phyloP scores from a whole-genome alignment of 1,139 yeast genomes.

The Debaryomyces robertsiae region DNA sequence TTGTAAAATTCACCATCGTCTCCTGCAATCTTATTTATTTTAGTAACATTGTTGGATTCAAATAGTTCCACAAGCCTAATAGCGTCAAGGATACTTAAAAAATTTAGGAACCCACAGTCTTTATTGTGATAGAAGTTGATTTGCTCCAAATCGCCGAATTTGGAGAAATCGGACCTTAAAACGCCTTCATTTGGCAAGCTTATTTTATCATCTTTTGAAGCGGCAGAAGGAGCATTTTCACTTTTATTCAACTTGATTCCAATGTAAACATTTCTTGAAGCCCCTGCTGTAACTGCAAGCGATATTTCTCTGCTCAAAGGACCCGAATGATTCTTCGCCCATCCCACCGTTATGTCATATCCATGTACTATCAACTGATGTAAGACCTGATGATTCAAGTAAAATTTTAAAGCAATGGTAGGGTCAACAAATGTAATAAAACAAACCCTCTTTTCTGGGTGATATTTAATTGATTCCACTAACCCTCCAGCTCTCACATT shows the following conservation, averaged over 20 bases:
- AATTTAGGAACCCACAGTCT: slow-evolving; percentile 51
- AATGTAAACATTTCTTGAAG: slow-evolving; percentile 51
- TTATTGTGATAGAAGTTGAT: slow-evolving; percentile 48
- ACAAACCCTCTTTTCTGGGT: slow-evolving; percentile 43
- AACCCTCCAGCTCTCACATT: slow-evolving; percentile 53
- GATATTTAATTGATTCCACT: slow-evolving; percentile 42
- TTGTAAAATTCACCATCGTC: slow-evolving; percentile 39
- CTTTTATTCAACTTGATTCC: slow-evolving; percentile 38
- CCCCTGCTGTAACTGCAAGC: slow-evolving; percentile 51
- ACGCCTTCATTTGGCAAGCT: slow-evolving; percentile 44
- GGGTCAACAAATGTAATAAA: slow-evolving; percentile 51
- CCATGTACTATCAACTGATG: slow-evolving; percentile 52
- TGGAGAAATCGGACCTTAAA: slow-evolving; percentile 39
- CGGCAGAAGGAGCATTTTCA: slow-evolving; percentile 9
- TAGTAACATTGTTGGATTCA: slow-evolving; percentile 24
- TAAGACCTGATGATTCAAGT: slow-evolving; percentile 45
- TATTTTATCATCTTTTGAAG: slow-evolving; percentile 18
- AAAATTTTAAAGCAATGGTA: slow-evolving; percentile 43
- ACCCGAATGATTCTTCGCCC: slow-evolving; percentile 51
- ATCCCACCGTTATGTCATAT: slow-evolving; percentile 45
- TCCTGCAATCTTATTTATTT: slow-evolving; percentile 23
- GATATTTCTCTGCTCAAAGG: slow-evolving; percentile 42
- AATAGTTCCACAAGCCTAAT: slow-evolving; percentile 38
- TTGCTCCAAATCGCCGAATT: slow-evolving; percentile 49
- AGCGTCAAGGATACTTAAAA: slow-evolving; percentile 43